phyloP scores from a whole-genome alignment of 2,329 filamentous ascomycete genomes.

The Stemphylium vesicarium region DNA sequence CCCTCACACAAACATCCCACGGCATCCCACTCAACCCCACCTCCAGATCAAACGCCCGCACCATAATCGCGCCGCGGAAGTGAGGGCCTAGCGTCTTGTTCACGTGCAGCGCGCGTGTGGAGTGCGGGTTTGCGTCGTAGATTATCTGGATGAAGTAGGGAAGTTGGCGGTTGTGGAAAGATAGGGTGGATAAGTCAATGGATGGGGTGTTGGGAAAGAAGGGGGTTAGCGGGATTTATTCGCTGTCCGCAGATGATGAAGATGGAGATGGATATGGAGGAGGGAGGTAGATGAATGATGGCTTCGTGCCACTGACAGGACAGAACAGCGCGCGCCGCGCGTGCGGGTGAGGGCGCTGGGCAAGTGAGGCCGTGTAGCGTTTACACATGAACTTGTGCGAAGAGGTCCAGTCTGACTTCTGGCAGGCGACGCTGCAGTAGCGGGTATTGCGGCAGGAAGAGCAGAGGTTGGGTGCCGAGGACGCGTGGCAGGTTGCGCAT shows the following conservation, averaged over 20 bases:
- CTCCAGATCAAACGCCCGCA: conserved; percentile 12
- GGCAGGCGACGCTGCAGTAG: conserved; percentile 19
- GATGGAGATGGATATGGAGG: neutral
- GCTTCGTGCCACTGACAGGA: neutral
- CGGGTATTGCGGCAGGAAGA: conserved; percentile 14
- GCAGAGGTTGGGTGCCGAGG: conserved; percentile 4
- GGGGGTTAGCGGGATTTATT: conserved; percentile 1
- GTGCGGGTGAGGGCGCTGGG: neutral
- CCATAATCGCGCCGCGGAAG: conserved; percentile 17
- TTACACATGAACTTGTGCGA: conserved; percentile 19
- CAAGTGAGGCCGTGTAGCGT: neutral
- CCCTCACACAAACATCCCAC: conserved; percentile 13
- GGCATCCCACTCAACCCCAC: conserved; percentile 14
- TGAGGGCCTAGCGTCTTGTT: conserved; percentile 8
- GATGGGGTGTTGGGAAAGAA: too few relatives aligned
- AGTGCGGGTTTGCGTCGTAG: conserved; percentile 14
- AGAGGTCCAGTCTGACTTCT: conserved; percentile 11
- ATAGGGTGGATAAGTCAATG: too few relatives aligned
- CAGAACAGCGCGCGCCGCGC: conserved; percentile 10
- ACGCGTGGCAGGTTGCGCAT: neutral
- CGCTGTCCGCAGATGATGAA: neutral
- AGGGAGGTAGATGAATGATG: conserved; percentile 7
- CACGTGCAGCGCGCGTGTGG: neutral
- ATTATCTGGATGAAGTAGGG: conserved; percentile 18
- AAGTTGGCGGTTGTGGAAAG: conserved; percentile 12